Conservation (phyloP, 768 basidiomycete genomes). For the Amanita fuliginea region DNA sequence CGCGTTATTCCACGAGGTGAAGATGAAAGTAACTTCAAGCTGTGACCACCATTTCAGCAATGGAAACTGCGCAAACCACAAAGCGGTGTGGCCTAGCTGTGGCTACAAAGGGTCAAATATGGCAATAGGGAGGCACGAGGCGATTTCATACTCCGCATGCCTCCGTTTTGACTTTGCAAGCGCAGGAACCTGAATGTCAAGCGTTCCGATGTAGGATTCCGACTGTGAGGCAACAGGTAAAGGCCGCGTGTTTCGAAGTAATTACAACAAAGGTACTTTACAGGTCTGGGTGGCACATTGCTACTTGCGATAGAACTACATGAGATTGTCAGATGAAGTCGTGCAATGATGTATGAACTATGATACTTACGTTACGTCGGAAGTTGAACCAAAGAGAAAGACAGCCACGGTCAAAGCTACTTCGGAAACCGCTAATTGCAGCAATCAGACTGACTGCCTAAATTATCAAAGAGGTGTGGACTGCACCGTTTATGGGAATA, state of each 20-base stretch:
- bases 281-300: not conserved
- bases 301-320: slow-evolving; percentile 76
- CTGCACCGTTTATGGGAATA: slow-evolving; percentile 88
- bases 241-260: slow-evolving; percentile 1
- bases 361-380: slow-evolving; percentile 69
- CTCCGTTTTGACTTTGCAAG: not conserved
- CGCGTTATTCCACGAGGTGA: not conserved
- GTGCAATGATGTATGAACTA: slow-evolving; percentile 1
- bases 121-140: slow-evolving; percentile 4
- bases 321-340: slow-evolving; percentile 9
- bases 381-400: slow-evolving; percentile 96
- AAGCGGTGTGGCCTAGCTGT: slow-evolving; percentile 1
- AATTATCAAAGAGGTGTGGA: not conserved
- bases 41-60: slow-evolving; percentile 1
- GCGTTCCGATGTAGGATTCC: not conserved
- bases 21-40: not conserved
- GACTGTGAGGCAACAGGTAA: slow-evolving; percentile 3
- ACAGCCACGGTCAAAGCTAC: slow-evolving; percentile 95
- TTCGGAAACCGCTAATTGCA: slow-evolving; percentile 74
- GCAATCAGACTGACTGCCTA: slow-evolving; percentile 3
- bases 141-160: slow-evolving; percentile 5
- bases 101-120: slow-evolving; percentile 5
- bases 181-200: not conserved
- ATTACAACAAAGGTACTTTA: slow-evolving; percentile 5
- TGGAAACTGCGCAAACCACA: not conserved